These are phyloP conservation scores for Fusarium palustre DNA, from an alignment of 2,329 filamentous ascomycete species.

Conservation along the genomic window DNA sequence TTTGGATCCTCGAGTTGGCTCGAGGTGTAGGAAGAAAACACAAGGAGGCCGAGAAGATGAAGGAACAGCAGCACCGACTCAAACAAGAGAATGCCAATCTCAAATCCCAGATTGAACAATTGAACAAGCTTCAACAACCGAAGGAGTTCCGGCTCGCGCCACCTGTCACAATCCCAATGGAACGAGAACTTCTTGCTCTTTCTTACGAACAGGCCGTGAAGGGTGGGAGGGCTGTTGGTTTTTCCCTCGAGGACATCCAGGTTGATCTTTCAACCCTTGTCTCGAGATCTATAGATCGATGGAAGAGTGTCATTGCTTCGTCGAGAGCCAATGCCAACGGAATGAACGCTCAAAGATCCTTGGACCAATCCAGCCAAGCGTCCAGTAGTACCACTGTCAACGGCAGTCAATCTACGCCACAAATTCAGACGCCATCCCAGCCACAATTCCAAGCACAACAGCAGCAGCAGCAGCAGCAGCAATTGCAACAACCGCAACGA, in stretches of 20 bases:
- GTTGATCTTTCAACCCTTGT: constrained; percentile 65
- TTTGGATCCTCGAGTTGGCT: constrained; percentile 72
- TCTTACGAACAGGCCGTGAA: constrained; percentile 60
- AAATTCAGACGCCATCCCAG: constrained; percentile 37
- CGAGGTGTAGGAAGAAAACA: constrained; percentile 68
- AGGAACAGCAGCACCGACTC: constrained; percentile 62
- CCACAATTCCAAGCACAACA: constrained; percentile 40
- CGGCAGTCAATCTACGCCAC: constrained; percentile 36
- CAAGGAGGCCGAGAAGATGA: constrained; percentile 65
- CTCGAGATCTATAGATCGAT: constrained; percentile 67
- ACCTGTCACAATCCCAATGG: constrained; percentile 65
- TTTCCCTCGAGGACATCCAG: constrained; percentile 63
- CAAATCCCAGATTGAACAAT: constrained; percentile 68
- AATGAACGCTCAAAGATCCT: constrained; percentile 62
- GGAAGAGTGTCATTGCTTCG: constrained; percentile 71
- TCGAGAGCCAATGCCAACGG: constrained; percentile 58
- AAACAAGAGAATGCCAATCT: constrained; percentile 69
- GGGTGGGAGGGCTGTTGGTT: constrained; percentile 57
- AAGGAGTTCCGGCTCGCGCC: constrained; percentile 67
- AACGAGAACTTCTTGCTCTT: constrained; percentile 60
- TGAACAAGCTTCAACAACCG: constrained; percentile 69
- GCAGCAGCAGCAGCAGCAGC: constrained; percentile 28
- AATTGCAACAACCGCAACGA: constrained; percentile 24
- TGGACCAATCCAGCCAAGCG: constrained; percentile 54
- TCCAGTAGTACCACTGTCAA: constrained; percentile 37